Conservation (phyloP, 345 rosid species). For the Cardamine occulta region DNA sequence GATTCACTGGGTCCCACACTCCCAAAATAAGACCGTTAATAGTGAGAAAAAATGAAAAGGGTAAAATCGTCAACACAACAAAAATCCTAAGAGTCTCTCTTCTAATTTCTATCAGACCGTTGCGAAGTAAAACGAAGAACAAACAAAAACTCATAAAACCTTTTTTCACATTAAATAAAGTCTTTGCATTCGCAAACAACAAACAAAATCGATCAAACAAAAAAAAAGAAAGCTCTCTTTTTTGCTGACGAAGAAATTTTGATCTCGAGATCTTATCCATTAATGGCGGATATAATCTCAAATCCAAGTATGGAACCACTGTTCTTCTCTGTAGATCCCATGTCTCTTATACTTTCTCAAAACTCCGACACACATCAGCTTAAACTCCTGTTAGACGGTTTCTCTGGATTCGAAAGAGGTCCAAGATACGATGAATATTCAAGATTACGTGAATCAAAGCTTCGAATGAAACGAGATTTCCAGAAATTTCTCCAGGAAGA, state of each 20-base stretch:
- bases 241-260: background rate
- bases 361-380: conserved; percentile 51
- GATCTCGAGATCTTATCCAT: background rate
- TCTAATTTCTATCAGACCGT: conserved; percentile 33
- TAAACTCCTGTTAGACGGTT: conserved; percentile 55
- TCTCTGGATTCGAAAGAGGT: conserved; percentile 72
- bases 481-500: conserved; percentile 31
- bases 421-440: conserved; percentile 85
- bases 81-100: no score
- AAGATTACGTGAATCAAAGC: conserved; percentile 66
- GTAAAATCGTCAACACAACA: conserved; percentile 2
- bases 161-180: conserved; percentile 24
- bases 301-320: conserved; percentile 48
- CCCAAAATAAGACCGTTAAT: conserved; percentile 40
- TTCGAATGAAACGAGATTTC: conserved; percentile 53
- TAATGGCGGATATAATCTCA: conserved; percentile 52
- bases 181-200: conserved; percentile 1
- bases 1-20: conserved; percentile 20
- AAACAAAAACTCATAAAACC: conserved; percentile 3
- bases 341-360: conserved; percentile 73
- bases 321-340: conserved; percentile 60
- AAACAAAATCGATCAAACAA: background rate
- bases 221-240: background rate
- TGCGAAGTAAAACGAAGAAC: conserved; percentile 11
- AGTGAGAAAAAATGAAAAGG: background rate